Evolutionary conservation across 495 filamentous ascomycete genomes (phyloP).

Genomic region (Aspergillus ellipticus): DNA sequence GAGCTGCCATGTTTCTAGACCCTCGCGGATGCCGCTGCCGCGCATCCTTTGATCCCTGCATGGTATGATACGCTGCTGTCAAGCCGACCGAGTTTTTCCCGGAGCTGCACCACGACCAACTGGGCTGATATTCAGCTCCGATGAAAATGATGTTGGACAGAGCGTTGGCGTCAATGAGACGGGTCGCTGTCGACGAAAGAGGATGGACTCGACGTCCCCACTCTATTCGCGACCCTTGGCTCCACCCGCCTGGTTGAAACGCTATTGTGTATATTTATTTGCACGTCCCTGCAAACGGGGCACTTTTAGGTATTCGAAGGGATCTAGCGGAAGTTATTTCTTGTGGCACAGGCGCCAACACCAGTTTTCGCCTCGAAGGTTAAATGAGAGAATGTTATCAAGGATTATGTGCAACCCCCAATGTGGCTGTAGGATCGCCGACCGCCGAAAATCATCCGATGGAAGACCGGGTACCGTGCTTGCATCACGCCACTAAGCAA

Average conservation of each 20-base stretch:
- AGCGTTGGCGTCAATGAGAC: not conserved
- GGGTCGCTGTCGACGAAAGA: not conserved
- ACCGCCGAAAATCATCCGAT: constrained; percentile 2
- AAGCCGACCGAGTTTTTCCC: not conserved
- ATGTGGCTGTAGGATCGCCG: not conserved
- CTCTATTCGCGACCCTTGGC: not conserved
- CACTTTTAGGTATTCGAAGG: not conserved
- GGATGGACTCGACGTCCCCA: not conserved
- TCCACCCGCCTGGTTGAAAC: not conserved
- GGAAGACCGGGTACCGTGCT: not conserved
- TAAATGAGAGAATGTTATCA: not conserved
- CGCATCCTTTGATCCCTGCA: not conserved
- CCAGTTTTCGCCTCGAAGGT: not conserved
- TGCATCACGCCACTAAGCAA: constrained; percentile 1
- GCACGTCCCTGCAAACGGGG: not conserved
- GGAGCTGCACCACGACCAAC: not conserved
- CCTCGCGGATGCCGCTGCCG: not conserved
- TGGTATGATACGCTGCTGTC: not conserved
- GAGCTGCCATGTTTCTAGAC: not conserved
- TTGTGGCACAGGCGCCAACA: not conserved
- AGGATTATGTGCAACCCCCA: not conserved
- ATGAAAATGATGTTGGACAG: not conserved
- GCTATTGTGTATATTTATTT: not conserved
- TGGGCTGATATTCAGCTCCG: not conserved
- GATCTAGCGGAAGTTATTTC: not conserved